Percentiles rank a stretch among this genome's conserved stretches.
Conservation (phyloP, 345 rosid genomes). For the Rhizophora mangle region DNA sequence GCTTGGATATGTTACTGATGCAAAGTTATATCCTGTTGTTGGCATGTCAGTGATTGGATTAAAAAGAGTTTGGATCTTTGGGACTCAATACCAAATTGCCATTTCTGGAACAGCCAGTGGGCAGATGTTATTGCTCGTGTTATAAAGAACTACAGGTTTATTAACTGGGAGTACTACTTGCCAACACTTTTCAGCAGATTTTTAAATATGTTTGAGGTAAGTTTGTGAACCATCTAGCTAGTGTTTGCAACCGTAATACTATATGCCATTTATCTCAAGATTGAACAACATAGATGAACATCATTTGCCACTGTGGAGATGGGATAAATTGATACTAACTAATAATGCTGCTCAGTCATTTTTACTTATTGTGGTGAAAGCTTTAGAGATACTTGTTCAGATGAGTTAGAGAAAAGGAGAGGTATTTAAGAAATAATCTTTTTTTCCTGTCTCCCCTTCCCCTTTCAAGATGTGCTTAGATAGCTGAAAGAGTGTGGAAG, state of each 20-base stretch:
- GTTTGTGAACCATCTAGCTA: conserved; percentile 22
- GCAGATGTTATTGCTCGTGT: conserved; percentile 80
- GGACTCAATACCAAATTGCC: conserved; percentile 95
- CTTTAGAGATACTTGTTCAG: background rate
- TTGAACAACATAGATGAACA: background rate
- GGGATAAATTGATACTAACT: background rate
- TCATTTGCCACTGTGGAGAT: background rate
- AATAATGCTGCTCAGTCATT: background rate
- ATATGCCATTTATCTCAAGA: background rate
- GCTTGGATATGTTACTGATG: conserved; percentile 9
- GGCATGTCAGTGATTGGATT: conserved; percentile 71
- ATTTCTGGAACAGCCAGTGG: conserved; percentile 99
- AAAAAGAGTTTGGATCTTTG: conserved; percentile 63
- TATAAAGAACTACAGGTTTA: conserved; percentile 65
- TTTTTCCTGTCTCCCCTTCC: background rate
- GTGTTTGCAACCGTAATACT: background rate
- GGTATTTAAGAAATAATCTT: background rate
- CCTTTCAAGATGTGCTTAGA: background rate
- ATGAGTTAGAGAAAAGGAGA: background rate
- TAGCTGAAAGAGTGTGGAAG: no score
- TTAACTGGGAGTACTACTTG: conserved; percentile 76
- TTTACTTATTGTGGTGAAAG: no score
- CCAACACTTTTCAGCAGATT: conserved; percentile 73
- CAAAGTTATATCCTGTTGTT: conserved; percentile 20
- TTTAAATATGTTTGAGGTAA: conserved; percentile 97